Conservation (phyloP, 441 rosid species). For the Omphalea diandra region DNA sequence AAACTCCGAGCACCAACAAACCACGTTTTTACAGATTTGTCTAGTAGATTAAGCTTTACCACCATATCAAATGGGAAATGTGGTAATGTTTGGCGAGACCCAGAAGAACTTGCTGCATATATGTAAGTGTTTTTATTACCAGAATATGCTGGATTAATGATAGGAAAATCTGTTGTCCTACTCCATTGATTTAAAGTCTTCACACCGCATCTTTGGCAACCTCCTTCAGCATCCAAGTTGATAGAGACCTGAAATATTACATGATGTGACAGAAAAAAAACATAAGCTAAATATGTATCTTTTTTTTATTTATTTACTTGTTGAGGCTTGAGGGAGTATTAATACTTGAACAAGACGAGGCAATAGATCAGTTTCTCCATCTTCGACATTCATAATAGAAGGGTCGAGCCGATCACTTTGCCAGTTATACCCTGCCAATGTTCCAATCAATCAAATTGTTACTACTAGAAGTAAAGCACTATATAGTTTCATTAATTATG, state of each 20-base stretch:
- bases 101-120: constrained; percentile 66
- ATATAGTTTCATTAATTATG: too few relatives aligned
- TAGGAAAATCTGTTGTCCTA: constrained; percentile 70
- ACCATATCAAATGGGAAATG: constrained; percentile 84
- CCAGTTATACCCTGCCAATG: constrained; percentile 74
- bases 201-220: constrained; percentile 40
- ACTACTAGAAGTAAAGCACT: not conserved
- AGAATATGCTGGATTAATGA: constrained; percentile 58
- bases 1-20: constrained; percentile 57
- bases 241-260: constrained; percentile 45
- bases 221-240: constrained; percentile 44
- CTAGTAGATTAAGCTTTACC: constrained; percentile 50
- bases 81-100: constrained; percentile 60
- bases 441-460: not conserved
- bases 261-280: too few relatives aligned
- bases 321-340: too few relatives aligned
- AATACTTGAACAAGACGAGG: constrained; percentile 74
- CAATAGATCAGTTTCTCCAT: constrained; percentile 33
- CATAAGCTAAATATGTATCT: too few relatives aligned
- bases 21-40: constrained; percentile 47
- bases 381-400: constrained; percentile 62
- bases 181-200: constrained; percentile 56
- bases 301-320: too few relatives aligned
- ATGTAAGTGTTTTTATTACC: constrained; percentile 50
- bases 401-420: constrained; percentile 71